Evolutionary conservation across 352 stramenopile species (phyloP).

Genomic region (Halophytophthora polymorphica): DNA sequence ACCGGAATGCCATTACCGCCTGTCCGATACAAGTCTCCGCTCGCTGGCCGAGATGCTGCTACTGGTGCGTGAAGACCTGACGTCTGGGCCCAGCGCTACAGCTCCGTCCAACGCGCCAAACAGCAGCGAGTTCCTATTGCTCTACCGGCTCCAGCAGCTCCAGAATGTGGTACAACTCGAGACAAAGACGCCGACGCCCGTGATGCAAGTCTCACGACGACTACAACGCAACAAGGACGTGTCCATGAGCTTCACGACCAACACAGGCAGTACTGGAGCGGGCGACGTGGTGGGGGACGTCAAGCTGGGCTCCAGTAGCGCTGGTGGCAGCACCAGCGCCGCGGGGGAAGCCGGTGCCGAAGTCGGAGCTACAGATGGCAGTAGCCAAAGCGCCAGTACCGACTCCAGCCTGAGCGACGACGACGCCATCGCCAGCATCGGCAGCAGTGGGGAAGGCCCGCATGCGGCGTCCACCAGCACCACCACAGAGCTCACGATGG

Average conservation of each 20-base stretch:
- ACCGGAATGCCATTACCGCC: constrained; percentile 29
- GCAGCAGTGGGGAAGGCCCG: constrained; percentile 14
- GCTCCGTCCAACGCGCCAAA: background rate
- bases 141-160: constrained; percentile 1
- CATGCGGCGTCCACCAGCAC: constrained; percentile 27
- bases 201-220: too few species aligned
- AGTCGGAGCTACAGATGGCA: too few species aligned
- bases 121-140: background rate
- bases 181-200: constrained; percentile 1
- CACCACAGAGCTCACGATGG: constrained; percentile 29
- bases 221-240: too few species aligned
- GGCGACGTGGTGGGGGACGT: too few species aligned
- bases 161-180: background rate
- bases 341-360: too few species aligned
- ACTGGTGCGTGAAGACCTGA: constrained; percentile 23
- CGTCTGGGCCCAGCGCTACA: too few species aligned
- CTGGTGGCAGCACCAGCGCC: background rate
- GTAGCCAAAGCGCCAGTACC: constrained; percentile 7
- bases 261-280: too few species aligned
- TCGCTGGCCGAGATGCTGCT: constrained; percentile 31
- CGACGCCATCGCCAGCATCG: constrained; percentile 16
- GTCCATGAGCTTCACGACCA: too few species aligned
- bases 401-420: constrained; percentile 19
- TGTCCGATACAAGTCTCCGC: constrained; percentile 23
- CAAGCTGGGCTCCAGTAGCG: background rate